phyloP scores from a whole-genome alignment of 2,329 filamentous ascomycete species.

The Ilyonectria mors-panacis region DNA sequence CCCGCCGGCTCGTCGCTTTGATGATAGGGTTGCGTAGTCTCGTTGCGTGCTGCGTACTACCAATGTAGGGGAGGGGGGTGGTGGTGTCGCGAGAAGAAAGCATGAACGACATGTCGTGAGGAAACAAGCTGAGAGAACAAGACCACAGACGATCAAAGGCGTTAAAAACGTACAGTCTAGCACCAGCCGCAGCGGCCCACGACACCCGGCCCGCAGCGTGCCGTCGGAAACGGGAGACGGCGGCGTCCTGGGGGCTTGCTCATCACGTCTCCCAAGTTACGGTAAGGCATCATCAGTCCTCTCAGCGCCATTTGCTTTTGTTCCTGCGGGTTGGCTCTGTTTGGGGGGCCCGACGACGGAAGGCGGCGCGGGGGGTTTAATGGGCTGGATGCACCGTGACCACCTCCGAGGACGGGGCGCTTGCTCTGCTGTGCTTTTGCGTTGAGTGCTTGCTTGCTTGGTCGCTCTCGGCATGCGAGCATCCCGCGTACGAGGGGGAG shows the following conservation, averaged over 20 bases:
- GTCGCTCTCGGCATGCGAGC: constrained; percentile 1
- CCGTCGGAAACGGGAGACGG: constrained; percentile 23
- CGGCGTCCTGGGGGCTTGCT: not conserved
- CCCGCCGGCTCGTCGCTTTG: constrained; percentile 11
- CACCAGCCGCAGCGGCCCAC: not conserved
- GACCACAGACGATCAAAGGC: constrained; percentile 5
- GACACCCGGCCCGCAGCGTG: constrained; percentile 12
- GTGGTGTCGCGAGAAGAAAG: not conserved
- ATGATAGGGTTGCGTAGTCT: not conserved
- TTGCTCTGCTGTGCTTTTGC: not conserved
- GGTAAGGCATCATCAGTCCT: constrained; percentile 3
- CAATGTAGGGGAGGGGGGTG: not conserved
- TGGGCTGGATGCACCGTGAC: not conserved
- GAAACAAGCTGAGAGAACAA: constrained; percentile 25
- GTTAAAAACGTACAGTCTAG: constrained; percentile 13
- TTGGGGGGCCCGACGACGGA: not conserved
- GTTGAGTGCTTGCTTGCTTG: constrained; percentile 1
- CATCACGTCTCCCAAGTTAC: not conserved
- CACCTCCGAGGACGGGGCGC: not conserved
- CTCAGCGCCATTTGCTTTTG: not conserved
- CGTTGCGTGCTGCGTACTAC: constrained; percentile 1
- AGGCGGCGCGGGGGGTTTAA: not conserved
- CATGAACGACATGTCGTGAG: constrained; percentile 7
- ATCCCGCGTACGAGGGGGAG: not conserved
- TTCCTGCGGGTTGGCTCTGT: not conserved